These are phyloP conservation scores for Barnettozyma populi DNA, from an alignment of 805 yeast genomes.

Conservation along the genomic window DNA sequence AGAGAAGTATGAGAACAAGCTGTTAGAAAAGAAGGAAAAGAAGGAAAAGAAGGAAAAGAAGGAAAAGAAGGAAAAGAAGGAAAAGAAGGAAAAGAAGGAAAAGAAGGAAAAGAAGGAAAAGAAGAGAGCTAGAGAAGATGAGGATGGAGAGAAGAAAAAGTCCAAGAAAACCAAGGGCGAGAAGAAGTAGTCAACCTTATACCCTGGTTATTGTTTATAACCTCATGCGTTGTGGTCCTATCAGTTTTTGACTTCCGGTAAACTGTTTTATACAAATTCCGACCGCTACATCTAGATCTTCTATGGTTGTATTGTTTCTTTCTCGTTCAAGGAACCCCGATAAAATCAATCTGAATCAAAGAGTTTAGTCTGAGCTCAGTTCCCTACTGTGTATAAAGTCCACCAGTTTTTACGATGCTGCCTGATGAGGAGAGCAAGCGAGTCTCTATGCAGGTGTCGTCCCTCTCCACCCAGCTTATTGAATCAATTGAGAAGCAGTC, in stretches of 20 bases:
- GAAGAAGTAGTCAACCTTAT: constrained; percentile 3
- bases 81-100: constrained; percentile 24
- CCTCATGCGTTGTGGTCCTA: too few relatives aligned
- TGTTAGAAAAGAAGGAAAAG: constrained; percentile 30
- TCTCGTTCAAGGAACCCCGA: neutral
- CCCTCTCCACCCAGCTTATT: constrained; percentile 53
- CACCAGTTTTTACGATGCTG: neutral
- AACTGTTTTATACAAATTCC: neutral
- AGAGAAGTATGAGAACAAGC: constrained; percentile 42
- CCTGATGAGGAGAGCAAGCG: constrained; percentile 35
- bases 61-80: constrained; percentile 26
- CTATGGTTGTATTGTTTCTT: neutral
- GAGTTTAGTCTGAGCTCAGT: too few relatives aligned
- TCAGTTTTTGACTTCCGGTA: neutral
- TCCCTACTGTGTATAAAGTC: neutral
- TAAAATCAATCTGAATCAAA: neutral
- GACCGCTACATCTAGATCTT: neutral
- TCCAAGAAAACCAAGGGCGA: constrained; percentile 3
- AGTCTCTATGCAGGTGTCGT: constrained; percentile 49
- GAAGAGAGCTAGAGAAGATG: constrained; percentile 25
- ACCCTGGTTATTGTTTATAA: too few relatives aligned
- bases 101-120: constrained; percentile 23
- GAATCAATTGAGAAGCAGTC: constrained; percentile 56
- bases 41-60: constrained; percentile 25
- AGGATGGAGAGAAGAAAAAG: constrained; percentile 28